A percentile compares a stretch with the other conserved stretches of the same genome.
These are phyloP conservation scores for Chytriomyces confervae DNA, from an alignment of 192 early-diverging fungal genomes.

Conservation along the genomic window DNA sequence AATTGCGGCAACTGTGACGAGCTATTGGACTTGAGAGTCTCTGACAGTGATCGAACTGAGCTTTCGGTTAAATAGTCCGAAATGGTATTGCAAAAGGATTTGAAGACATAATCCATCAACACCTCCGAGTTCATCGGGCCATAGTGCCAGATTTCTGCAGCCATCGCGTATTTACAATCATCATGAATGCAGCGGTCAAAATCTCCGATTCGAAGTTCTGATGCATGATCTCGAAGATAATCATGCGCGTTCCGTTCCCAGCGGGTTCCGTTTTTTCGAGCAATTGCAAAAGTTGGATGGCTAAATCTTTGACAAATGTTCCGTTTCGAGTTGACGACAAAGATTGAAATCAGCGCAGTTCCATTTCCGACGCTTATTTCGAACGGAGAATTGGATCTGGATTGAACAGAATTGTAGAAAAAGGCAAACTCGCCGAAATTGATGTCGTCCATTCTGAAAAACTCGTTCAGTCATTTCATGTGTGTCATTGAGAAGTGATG, in stretches of 20 bases:
- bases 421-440: conserved; percentile 53
- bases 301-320: neutral
- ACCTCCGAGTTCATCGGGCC: conserved; percentile 45
- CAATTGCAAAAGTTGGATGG: no score
- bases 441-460: conserved; percentile 36
- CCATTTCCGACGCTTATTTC: conserved; percentile 54
- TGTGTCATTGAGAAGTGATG: neutral
- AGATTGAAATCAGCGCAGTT: conserved; percentile 45
- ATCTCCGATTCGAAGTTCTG: neutral
- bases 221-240: neutral
- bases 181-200: conserved; percentile 25
- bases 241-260: neutral
- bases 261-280: no score
- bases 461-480: neutral
- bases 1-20: neutral
- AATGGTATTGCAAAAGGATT: conserved; percentile 39
- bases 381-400: conserved; percentile 31
- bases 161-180: conserved; percentile 35
- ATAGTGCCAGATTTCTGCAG: conserved; percentile 50
- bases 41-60: conserved; percentile 18
- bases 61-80: conserved; percentile 51
- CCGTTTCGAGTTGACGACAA: conserved; percentile 39
- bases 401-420: conserved; percentile 52
- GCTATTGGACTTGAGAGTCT: neutral
- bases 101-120: conserved; percentile 32